These are phyloP conservation scores for Rosa rugosa DNA, from an alignment of 306 rosid species.

Conservation along the genomic window DNA sequence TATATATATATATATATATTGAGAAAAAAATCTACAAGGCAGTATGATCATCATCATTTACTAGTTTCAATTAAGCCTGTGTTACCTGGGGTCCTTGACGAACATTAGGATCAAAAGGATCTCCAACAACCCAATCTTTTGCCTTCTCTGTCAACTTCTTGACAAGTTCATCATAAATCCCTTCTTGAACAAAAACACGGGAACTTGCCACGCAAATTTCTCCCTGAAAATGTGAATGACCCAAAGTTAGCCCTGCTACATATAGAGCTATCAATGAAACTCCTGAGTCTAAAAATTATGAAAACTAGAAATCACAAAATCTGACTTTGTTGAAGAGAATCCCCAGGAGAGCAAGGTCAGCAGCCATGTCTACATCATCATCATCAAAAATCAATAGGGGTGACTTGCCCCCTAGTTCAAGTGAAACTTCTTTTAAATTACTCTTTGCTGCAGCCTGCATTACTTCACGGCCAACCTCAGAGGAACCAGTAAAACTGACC, in stretches of 20 bases:
- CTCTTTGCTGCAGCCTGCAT: conserved; percentile 85
- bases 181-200: conserved; percentile 84
- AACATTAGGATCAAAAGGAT: conserved; percentile 78
- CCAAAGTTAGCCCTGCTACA: not conserved
- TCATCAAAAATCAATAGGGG: conserved; percentile 78
- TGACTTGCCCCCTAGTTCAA: conserved; percentile 92
- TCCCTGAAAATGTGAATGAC: conserved; percentile 47
- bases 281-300: not conserved
- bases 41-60: not conserved
- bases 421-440: conserved; percentile 70
- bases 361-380: conserved; percentile 67
- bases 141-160: conserved; percentile 59
- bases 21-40: too few relatives aligned
- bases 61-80: not conserved
- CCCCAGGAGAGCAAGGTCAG: conserved; percentile 66
- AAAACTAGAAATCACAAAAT: not conserved
- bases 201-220: conserved; percentile 79
- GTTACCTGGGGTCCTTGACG: conserved; percentile 84
- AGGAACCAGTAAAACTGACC: conserved; percentile 89
- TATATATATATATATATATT: too few relatives aligned
- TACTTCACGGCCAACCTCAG: conserved; percentile 66
- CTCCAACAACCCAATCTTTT: conserved; percentile 73
- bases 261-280: not conserved
- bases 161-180: conserved; percentile 72
- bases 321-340: conserved; percentile 61